Conservation (phyloP, 306 rosid genomes). For the Ammopiptanthus mongolicus region DNA sequence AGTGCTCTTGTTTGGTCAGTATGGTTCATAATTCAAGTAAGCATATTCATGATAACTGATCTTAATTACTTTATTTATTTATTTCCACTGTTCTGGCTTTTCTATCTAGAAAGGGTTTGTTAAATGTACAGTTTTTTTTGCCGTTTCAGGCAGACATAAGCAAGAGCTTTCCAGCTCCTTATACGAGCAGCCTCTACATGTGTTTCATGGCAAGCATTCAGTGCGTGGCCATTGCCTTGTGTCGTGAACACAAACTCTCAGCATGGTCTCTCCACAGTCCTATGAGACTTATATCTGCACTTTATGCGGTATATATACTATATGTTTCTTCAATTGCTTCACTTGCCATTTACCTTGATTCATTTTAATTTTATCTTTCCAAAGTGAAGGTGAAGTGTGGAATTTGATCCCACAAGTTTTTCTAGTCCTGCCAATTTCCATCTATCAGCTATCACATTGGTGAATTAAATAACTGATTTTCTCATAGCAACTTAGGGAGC, state of each 20-base stretch:
- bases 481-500: too few relatives aligned
- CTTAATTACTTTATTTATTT: neutral
- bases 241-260: slow-evolving; percentile 31
- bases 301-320: slow-evolving; percentile 50
- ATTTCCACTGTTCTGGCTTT: neutral
- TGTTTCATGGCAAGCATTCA: slow-evolving; percentile 55
- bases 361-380: too few relatives aligned
- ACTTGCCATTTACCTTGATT: too few relatives aligned
- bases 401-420: neutral
- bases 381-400: too few relatives aligned
- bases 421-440: neutral
- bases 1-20: slow-evolving; percentile 53
- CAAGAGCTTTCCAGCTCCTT: slow-evolving; percentile 58
- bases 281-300: slow-evolving; percentile 39
- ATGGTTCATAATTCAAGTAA: slow-evolving; percentile 65
- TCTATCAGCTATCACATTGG: neutral
- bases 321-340: neutral
- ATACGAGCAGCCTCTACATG: slow-evolving; percentile 58
- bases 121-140: neutral
- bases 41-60: neutral
- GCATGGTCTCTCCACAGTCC: slow-evolving; percentile 58
- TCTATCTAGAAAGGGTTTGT: neutral
- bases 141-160: slow-evolving; percentile 54
- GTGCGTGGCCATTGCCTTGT: slow-evolving; percentile 49
- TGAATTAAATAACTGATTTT: neutral